Conservation (phyloP, 1,139 yeast species). For the Taiozyma onychis region DNA sequence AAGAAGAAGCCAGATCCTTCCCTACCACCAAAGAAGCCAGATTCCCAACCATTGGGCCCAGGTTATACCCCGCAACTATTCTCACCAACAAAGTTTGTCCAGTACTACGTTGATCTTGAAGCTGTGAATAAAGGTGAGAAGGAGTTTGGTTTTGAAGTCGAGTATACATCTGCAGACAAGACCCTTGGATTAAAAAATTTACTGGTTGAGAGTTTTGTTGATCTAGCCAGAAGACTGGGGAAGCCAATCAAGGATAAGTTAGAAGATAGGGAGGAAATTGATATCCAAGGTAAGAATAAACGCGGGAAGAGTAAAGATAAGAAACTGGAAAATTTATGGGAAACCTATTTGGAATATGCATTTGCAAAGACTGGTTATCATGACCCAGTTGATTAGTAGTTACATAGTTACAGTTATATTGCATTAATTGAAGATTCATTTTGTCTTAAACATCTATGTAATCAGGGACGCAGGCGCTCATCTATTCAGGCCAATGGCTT, state of each 20-base stretch:
- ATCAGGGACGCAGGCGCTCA: no score
- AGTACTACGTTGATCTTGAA: conserved; percentile 62
- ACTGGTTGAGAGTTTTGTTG: conserved; percentile 55
- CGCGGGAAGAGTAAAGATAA: conserved; percentile 2
- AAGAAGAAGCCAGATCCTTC: conserved; percentile 49
- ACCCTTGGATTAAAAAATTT: conserved; percentile 50
- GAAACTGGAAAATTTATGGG: conserved; percentile 25
- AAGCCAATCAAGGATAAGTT: conserved; percentile 27
- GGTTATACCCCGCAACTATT: conserved; percentile 66
- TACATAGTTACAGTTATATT: not conserved
- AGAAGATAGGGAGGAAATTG: conserved; percentile 9
- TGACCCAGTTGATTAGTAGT: conserved; percentile 23
- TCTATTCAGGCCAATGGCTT: conserved; percentile 12
- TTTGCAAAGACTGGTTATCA: conserved; percentile 64
- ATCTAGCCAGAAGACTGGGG: conserved; percentile 50
- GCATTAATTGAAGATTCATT: not conserved
- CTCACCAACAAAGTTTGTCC: conserved; percentile 67
- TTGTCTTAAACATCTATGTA: not conserved
- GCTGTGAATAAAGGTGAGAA: conserved; percentile 42
- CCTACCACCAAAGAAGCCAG: conserved; percentile 62
- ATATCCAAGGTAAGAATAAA: not conserved
- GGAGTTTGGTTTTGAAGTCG: conserved; percentile 53
- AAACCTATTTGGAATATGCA: conserved; percentile 40
- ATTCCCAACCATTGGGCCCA: conserved; percentile 55
- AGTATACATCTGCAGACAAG: conserved; percentile 61